Evolutionary conservation across 257 asterid genomes (phyloP), one percentile per base, ranked within the genome.

Genomic region (Apocynum venetum): DNA sequence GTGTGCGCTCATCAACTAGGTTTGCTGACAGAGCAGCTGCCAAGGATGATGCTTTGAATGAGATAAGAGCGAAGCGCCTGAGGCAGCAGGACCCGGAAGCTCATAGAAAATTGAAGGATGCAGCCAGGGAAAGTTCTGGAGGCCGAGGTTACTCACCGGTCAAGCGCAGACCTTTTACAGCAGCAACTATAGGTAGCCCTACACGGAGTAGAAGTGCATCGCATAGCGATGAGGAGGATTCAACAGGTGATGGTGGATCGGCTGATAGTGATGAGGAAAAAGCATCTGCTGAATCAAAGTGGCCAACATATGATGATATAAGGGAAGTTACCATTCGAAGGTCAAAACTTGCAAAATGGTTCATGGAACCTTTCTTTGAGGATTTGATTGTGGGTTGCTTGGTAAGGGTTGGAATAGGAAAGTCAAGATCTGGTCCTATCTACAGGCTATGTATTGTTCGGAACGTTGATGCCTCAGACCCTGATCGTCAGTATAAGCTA

Each of bases 301-400:
- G 88, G 79, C 96, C 96, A 76, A 88, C 90, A 0, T 95, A 72
- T 77, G 99, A 95, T 78, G 98, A 95, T 74, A 88, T 95, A 72
- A 93, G 81, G 85, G 99, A 91, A 74, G 90, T 95, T 25, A 89
- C 99, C 9, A 91, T 95, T 80, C 89, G 92, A 31, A 90, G 98
- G 81, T 95, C 99, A 46, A 95, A 93, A 82, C 90, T 95, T 49
- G 89, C 96, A 12, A 95, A 93, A 82, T 95, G 98, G 99, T 91
- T 93, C 74, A 91, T 95, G 99, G 99, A 95, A 81, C 99, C 99
- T 36, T 95, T 90, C 84, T 95, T 95, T 78, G 99, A 95, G 79
- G 99, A 95, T 52, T 65, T 93, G 84, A 95, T 95, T 60, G 96
- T 93, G 57, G 99, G 99, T 64, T 95, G 99, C 81, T 95, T 95